phyloP scores from a whole-genome alignment of 2,329 filamentous ascomycete species.

The Scedosporium apiospermum region DNA sequence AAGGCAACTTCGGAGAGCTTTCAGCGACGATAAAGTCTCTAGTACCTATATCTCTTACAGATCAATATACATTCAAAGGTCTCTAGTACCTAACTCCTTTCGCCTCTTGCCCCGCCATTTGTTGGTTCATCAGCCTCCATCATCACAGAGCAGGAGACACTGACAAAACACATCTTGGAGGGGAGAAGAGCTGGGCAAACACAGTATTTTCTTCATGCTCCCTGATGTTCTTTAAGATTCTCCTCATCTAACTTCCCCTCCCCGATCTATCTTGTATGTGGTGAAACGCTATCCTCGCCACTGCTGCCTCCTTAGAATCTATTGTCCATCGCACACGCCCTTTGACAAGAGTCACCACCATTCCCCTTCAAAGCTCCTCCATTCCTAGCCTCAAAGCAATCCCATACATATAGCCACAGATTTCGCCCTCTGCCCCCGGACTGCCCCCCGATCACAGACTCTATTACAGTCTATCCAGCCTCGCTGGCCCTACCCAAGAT shows the following conservation, averaged over 20 bases:
- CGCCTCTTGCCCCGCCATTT: not conserved
- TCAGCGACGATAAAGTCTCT: not conserved
- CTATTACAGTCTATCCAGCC: not conserved
- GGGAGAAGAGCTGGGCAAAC: not conserved
- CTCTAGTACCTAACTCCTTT: not conserved
- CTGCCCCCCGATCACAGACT: not conserved
- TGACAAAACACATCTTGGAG: not conserved
- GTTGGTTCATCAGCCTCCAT: not conserved
- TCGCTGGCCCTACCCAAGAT: slow-evolving; percentile 33
- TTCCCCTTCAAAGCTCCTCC: too few relatives aligned
- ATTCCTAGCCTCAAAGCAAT: too few relatives aligned
- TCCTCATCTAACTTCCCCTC: not conserved
- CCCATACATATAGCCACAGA: too few relatives aligned
- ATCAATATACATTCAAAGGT: not conserved
- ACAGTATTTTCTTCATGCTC: not conserved
- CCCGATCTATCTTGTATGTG: not conserved
- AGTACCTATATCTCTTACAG: not conserved
- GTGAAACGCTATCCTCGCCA: not conserved
- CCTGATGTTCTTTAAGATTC: not conserved
- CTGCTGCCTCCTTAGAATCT: too few relatives aligned
- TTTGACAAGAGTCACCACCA: too few relatives aligned
- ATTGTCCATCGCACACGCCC: too few relatives aligned
- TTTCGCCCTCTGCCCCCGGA: not conserved
- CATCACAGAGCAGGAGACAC: not conserved
- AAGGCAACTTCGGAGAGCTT: not conserved